A percentile compares a stretch with the other conserved stretches of the same genome.
These are phyloP conservation scores for Bolboschoenus planiculmis DNA, from an alignment of 176 grass and related monocot genomes.

Conservation along the genomic window DNA sequence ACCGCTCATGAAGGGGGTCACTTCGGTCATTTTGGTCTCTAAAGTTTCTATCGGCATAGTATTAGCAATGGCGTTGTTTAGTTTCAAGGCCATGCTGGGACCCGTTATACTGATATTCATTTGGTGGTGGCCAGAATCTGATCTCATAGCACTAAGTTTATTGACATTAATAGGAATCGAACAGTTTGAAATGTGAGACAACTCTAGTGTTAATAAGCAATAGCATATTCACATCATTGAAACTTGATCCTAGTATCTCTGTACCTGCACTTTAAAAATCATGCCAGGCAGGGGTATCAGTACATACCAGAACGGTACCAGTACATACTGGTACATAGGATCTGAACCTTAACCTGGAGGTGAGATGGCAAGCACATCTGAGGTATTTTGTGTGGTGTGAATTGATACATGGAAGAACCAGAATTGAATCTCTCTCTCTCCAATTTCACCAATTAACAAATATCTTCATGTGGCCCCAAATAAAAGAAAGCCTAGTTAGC, in stretches of 20 bases:
- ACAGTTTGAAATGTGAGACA: conserved; percentile 26
- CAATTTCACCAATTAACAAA: not conserved
- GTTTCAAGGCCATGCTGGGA: conserved; percentile 28
- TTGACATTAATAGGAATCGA: conserved; percentile 35
- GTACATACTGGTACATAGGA: not conserved
- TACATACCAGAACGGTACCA: not conserved
- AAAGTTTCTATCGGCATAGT: not conserved
- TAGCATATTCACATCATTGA: not conserved
- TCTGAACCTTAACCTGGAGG: not conserved
- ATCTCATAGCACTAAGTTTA: conserved; percentile 47
- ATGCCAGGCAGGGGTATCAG: not conserved
- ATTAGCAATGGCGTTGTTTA: not conserved
- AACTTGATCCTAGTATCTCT: not conserved
- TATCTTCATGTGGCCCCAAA: not conserved
- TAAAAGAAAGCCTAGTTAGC: not conserved
- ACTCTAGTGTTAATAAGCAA: conserved; percentile 36
- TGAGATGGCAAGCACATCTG: not conserved
- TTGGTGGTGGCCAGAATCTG: conserved; percentile 11
- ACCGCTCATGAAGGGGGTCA: conserved; percentile 12
- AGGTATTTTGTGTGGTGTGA: not conserved
- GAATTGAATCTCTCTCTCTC: not conserved
- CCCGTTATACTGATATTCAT: not conserved
- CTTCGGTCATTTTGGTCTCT: conserved; percentile 4
- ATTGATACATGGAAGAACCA: not conserved
- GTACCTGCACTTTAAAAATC: not conserved